Evolutionary conservation across 2,329 filamentous ascomycete species (phyloP).

Genomic region (Xylariaceae sp.): DNA sequence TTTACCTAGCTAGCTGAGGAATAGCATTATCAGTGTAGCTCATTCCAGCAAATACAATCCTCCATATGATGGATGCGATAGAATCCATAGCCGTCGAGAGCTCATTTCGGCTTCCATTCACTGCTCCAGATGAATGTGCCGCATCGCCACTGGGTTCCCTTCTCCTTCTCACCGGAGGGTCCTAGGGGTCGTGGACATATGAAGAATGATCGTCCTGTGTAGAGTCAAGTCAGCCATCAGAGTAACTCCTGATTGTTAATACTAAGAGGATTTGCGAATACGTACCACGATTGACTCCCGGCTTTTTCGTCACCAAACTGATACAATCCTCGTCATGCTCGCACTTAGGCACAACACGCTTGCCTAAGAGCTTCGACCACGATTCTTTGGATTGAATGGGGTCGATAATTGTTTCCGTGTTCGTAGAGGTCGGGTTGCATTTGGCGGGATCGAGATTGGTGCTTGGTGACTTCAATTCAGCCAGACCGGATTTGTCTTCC

Average conservation of each 20-base stretch:
- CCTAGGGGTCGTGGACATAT: conserved; percentile 69
- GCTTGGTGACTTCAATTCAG: background rate
- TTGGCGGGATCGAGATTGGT: conserved; percentile 9
- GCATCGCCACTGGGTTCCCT: conserved; percentile 80
- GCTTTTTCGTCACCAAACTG: conserved; percentile 77
- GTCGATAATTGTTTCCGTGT: conserved; percentile 50
- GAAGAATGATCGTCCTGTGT: conserved; percentile 55
- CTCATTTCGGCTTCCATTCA: conserved; percentile 43
- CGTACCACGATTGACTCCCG: conserved; percentile 71
- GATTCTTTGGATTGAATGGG: conserved; percentile 70
- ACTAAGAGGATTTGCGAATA: too few relatives aligned
- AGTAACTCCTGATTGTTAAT: too few relatives aligned
- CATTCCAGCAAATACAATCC: background rate
- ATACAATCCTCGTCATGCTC: conserved; percentile 88
- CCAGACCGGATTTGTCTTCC: conserved; percentile 10
- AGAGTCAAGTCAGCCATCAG: background rate
- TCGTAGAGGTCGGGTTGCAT: background rate
- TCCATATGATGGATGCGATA: background rate
- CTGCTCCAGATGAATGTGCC: conserved; percentile 72
- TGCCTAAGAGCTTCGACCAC: conserved; percentile 80
- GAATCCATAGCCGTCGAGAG: background rate
- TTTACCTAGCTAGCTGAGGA: too few relatives aligned
- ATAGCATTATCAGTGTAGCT: too few relatives aligned
- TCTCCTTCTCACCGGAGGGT: conserved; percentile 79
- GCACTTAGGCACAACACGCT: conserved; percentile 68